Base-by-base conservation (phyloP, 2,329 filamentous ascomycete species). In the Pestalotiopsis sp. region DNA sequence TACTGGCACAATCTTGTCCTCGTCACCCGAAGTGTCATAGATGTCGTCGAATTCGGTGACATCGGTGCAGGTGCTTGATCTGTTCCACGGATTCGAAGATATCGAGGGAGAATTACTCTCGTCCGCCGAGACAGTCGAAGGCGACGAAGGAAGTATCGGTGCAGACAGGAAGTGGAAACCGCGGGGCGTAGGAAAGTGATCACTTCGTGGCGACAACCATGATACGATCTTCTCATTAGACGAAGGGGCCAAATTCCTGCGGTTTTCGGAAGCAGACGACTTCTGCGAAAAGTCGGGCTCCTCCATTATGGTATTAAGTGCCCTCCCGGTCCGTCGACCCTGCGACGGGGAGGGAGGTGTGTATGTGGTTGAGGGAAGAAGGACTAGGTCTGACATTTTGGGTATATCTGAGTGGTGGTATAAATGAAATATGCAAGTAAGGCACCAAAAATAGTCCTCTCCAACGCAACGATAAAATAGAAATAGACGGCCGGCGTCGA, bases 11-110 rank as follows among this genome's bases (percentile, higher is more conserved):
- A 79, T 79, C 74, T 73, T 75, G 9, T 88, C 86, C 74, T 97
- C 94, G 67, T 94, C 90, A 73, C 97, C 94, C 17, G 93, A 94
- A 57, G 93, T 87, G 79, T 96, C 93, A 79, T 97, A 97, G 63
- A 97, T 83, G 75, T 97, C 93, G 80, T 97, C 93, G 75, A 95
- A 95, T 72, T 93, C 91, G 73, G 89, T 93, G 71, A 86, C 86
- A 74, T 89, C 88, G 72, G 91, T 91, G 78, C 87, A 83, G 74
- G 85, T 81, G 83, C 87, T 92, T 74, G 84, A 83, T 74, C 89
- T 85, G 71, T 87, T 90, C 92, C 91, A 90, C 31, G 84, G 85
- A 71, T 87, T 85, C 25, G 87, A 89, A 56, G 84, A 87, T 11
- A 82, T 84, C 66, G 84, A 89, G 68, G 87, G 80, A 49, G 81